Evolutionary conservation across 129 eudicot species (phyloP), one percentile per base, ranked within the genome.

Genomic region (Silybum marianum): DNA sequence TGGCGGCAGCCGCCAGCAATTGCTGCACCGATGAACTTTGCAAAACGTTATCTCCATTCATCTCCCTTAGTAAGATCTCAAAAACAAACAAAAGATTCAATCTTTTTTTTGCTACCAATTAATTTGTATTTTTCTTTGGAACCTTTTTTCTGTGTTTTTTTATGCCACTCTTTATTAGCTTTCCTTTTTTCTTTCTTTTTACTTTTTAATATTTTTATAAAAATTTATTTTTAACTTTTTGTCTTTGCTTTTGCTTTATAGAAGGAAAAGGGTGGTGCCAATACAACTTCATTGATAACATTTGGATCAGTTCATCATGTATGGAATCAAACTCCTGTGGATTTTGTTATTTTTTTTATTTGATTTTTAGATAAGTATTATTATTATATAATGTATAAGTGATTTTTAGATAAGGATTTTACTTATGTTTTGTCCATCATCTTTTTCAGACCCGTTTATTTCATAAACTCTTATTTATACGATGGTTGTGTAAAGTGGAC

Each of bases 11-110:
- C 42, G 42, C 91, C 87, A 90, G 73, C 84, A 83, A 73, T 77
- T 90, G 93, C 66, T 89, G 90, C 80, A 87, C 86, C 62, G 89
- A 88, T 26, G 90, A 88, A 85, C 85, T 90, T 34, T 86, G 88
- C 74, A 87, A 38, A 40, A 82, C 84, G 44, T 81, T 78, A 7
- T 84, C 85, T 77, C 86, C 74, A 86, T 88, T 90, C 94, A 90
- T 88, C 42, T 51, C 39, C 30, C 19, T 22, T 28, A 9, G 28
- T 12, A 16, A 28, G 63, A 25, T 70, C 11, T 19, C 51, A 71
- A 30, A 14, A 76, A 24, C 68, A 65, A 65, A 65, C 69, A 65
- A 21, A 63, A 65, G 69, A 65, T 65, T 65, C 13, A 65, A 21
- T 65, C 28, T 22, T 65, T 28, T 65, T 28, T 65, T 65, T 65